Conservation (phyloP, 306 rosid species). For the Begonia masoniana region DNA sequence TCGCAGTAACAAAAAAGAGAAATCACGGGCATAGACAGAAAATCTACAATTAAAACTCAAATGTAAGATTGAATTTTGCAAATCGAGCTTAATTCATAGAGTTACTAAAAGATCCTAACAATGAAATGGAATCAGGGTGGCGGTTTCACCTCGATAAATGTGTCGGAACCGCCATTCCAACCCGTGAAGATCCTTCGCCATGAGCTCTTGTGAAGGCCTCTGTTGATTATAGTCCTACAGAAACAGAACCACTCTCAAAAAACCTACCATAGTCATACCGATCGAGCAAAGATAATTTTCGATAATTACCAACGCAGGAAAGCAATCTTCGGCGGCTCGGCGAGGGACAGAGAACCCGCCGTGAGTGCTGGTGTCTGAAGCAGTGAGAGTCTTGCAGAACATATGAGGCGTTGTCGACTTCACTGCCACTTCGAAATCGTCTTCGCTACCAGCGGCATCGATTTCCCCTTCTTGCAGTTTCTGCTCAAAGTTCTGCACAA, state of each 20-base stretch:
- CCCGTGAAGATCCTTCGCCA: conserved; percentile 94
- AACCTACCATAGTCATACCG: not conserved
- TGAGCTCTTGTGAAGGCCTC: conserved; percentile 95
- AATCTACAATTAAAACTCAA: too few species aligned
- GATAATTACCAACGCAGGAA: conserved; percentile 75
- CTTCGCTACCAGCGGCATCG: conserved; percentile 52
- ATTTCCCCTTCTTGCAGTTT: conserved; percentile 36
- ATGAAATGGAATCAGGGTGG: too few species aligned
- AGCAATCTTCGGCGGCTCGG: conserved; percentile 99
- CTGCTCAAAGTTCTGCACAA: conserved; percentile 42
- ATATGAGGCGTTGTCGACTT: conserved; percentile 87
- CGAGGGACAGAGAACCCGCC: conserved; percentile 99
- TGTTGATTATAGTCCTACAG: conserved; percentile 80
- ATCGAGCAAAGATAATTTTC: not conserved
- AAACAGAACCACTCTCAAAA: not conserved
- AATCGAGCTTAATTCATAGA: too few species aligned
- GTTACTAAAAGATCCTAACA: too few species aligned
- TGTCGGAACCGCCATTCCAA: conserved; percentile 90
- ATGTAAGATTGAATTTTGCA: too few species aligned
- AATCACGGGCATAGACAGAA: too few species aligned
- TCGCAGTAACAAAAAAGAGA: too few species aligned
- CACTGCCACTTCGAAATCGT: conserved; percentile 46
- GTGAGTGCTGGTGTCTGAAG: conserved; percentile 97
- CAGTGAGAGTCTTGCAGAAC: conserved; percentile 99
- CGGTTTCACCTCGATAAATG: conserved; percentile 59